phyloP scores from a whole-genome alignment of 164 flowering plant genomes.

The Liquidambar formosana region DNA sequence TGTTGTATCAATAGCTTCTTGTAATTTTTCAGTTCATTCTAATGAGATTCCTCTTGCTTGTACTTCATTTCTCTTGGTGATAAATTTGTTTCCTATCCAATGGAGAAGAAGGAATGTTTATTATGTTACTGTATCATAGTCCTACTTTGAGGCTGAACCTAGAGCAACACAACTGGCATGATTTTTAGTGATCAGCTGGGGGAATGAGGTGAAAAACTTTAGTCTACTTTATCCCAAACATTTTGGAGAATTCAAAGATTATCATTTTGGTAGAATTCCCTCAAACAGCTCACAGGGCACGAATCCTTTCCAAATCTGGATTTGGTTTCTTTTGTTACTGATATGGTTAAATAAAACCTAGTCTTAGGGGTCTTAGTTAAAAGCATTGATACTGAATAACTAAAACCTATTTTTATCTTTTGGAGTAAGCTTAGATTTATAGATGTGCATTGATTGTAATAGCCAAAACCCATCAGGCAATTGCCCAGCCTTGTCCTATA shows the following conservation, averaged over 20 bases:
- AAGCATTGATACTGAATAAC: neutral
- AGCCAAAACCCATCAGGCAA: too few species aligned
- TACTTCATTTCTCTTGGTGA: too few species aligned
- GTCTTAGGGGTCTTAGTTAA: neutral
- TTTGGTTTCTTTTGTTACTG: neutral
- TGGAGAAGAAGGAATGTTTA: too few species aligned
- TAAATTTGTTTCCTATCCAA: too few species aligned
- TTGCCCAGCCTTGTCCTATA: neutral
- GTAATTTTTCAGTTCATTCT: too few species aligned
- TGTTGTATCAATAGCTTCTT: too few species aligned
- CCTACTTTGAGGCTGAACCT: neutral
- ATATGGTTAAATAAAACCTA: neutral
- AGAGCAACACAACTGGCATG: neutral
- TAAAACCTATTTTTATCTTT: neutral
- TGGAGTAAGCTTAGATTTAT: neutral
- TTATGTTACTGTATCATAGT: neutral
- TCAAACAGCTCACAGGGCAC: neutral
- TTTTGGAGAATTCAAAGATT: neutral
- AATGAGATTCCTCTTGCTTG: too few species aligned
- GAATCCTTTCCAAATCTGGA: neutral
- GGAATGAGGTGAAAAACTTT: neutral
- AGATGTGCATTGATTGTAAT: too few species aligned
- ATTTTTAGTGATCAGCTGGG: neutral
- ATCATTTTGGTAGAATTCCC: neutral
- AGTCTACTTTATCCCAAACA: neutral